phyloP scores from a whole-genome alignment of 257 asterid species.

The Solanum sejunctum region DNA sequence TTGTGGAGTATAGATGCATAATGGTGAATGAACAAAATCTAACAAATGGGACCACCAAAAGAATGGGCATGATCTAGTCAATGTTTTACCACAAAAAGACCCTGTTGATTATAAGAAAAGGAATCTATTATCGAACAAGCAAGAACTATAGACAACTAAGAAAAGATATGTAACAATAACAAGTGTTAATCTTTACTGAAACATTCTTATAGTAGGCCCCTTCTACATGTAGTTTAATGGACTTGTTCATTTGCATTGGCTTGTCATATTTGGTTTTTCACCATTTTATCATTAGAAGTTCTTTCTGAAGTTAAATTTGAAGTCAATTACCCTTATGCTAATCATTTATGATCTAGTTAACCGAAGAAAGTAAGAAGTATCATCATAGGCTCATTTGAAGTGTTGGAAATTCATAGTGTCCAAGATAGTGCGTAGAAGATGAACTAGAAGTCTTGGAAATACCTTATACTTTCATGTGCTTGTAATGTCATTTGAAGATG shows the following conservation, averaged over 20 bases:
- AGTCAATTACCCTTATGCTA: not conserved
- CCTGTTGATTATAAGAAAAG: not conserved
- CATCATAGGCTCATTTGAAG: not conserved
- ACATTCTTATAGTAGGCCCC: not conserved
- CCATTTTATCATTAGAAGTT: not conserved
- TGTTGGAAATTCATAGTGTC: not conserved
- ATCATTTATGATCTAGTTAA: not conserved
- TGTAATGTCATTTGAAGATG: not conserved
- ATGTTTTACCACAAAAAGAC: not conserved
- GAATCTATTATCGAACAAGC: not conserved
- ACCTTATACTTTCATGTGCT: not conserved
- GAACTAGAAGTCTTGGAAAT: not conserved
- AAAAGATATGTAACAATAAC: not conserved
- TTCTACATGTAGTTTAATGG: not conserved
- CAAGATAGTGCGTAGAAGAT: not conserved
- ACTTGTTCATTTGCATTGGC: not conserved
- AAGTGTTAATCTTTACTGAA: not conserved
- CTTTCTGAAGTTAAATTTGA: not conserved
- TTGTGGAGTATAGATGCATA: not conserved
- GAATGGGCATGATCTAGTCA: not conserved
- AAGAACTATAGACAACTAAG: not conserved
- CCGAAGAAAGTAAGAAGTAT: not conserved
- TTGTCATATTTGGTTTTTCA: not conserved
- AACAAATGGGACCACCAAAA: not conserved
- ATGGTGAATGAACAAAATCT: not conserved